Conservation (phyloP, 306 rosid genomes). For the Sindora glabra region DNA sequence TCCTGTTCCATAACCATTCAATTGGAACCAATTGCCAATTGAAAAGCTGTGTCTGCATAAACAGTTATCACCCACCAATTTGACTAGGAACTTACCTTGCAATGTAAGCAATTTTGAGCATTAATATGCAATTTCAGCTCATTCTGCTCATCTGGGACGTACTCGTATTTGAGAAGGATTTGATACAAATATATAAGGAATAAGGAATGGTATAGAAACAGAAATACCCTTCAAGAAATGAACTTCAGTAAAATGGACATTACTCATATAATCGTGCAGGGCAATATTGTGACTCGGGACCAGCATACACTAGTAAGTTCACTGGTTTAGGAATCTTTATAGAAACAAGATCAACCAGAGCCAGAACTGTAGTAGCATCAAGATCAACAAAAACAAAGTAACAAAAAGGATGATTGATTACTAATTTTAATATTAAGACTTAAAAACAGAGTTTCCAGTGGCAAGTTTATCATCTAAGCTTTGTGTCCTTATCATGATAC, state of each 20-base stretch:
- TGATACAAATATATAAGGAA: conserved; percentile 1
- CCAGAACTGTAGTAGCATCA: no score
- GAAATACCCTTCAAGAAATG: conserved; percentile 11
- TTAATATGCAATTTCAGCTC: conserved; percentile 73
- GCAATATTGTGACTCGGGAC: conserved; percentile 81
- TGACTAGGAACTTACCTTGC: no score
- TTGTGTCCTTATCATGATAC: no score
- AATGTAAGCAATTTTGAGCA: conserved; percentile 91
- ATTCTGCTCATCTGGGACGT: conserved; percentile 51
- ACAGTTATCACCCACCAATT: no score
- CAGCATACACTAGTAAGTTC: conserved; percentile 74
- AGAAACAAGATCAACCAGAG: no score
- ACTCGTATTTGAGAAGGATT: conserved; percentile 36
- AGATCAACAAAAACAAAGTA: no score
- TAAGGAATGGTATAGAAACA: background rate
- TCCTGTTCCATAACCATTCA: background rate
- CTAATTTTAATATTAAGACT: no score
- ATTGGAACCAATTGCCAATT: no score
- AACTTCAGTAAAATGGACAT: conserved; percentile 13
- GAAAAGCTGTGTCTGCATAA: no score
- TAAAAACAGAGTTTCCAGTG: no score
- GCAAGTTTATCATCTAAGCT: no score
- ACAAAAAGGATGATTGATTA: no score
- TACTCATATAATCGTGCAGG: conserved; percentile 97
- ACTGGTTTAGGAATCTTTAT: conserved; percentile 59